These are phyloP conservation scores for Ichthyophthirius multifiliis DNA, from an alignment of 169 alveolate species.

Conservation along the genomic window DNA sequence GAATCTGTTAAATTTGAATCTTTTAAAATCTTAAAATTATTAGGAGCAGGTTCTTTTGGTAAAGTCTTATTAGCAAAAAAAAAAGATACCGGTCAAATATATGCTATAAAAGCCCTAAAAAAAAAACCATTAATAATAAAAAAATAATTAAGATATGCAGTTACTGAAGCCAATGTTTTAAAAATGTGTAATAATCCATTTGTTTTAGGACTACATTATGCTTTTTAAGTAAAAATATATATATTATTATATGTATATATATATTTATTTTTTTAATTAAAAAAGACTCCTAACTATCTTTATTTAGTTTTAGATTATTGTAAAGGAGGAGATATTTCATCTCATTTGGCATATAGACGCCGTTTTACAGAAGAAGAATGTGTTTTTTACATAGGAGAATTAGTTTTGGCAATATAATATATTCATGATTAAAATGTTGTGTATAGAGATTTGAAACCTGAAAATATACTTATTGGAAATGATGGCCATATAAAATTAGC, in stretches of 20 bases:
- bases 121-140: conserved; percentile 62
- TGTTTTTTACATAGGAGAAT: conserved; percentile 73
- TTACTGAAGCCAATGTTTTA: conserved; percentile 76
- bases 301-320: conserved; percentile 81
- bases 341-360: conserved; percentile 55
- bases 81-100: conserved; percentile 47
- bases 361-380: conserved; percentile 75
- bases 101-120: conserved; percentile 77
- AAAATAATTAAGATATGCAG: conserved; percentile 71
- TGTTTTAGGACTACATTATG: conserved; percentile 71
- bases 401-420: conserved; percentile 75
- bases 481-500: conserved; percentile 78
- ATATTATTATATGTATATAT: background rate
- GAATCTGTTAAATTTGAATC: conserved; percentile 24
- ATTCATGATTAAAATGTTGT: conserved; percentile 74
- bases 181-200: conserved; percentile 74
- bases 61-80: conserved; percentile 70
- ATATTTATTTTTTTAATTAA: conserved; percentile 25
- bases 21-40: conserved; percentile 35
- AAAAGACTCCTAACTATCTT: conserved; percentile 71
- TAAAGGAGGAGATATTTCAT: conserved; percentile 75
- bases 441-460: conserved; percentile 86
- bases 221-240: conserved; percentile 51
- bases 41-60: conserved; percentile 73
- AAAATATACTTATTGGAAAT: conserved; percentile 75